A percentile compares a stretch with the other conserved stretches of the same genome.
Evolutionary conservation across 192 early-diverging fungal species (phyloP).

Genomic region (Coemansia sp.): DNA sequence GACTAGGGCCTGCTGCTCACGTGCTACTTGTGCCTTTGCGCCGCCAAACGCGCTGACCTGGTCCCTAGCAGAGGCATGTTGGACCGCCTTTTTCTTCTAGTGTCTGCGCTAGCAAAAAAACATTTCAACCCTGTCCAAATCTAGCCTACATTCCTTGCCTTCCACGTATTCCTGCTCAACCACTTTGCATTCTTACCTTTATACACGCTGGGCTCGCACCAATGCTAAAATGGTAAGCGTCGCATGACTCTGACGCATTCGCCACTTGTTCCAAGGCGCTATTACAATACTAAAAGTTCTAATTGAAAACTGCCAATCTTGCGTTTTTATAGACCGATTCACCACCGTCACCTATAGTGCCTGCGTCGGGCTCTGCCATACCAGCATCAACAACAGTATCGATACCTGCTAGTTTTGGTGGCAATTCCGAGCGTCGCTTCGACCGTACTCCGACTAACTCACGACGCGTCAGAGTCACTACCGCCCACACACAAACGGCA

Average conservation of each 20-base stretch:
- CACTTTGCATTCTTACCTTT: background rate
- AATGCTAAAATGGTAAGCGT: constrained; percentile 6
- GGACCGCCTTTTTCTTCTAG: background rate
- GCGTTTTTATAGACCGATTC: background rate
- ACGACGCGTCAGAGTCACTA: constrained; percentile 13
- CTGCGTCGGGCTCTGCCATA: background rate
- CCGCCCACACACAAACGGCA: constrained; percentile 7
- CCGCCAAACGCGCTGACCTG: background rate
- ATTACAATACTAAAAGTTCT: background rate
- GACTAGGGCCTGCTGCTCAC: background rate
- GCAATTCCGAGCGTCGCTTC: constrained; percentile 28
- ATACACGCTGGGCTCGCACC: background rate
- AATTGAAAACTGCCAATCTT: background rate
- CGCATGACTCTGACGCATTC: background rate
- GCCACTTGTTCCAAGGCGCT: background rate
- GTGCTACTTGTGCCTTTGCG: background rate
- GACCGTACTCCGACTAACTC: constrained; percentile 36
- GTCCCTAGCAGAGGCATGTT: background rate
- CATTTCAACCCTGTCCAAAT: background rate
- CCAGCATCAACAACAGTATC: background rate
- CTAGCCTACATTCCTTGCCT: background rate
- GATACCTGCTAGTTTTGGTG: background rate
- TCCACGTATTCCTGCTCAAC: background rate
- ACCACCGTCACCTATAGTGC: background rate
- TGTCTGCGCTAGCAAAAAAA: background rate